Percentiles rank a stretch among this genome's conserved stretches.
Evolutionary conservation across 2,329 filamentous ascomycete species (phyloP).

Genomic region (Diaporthe vexans): DNA sequence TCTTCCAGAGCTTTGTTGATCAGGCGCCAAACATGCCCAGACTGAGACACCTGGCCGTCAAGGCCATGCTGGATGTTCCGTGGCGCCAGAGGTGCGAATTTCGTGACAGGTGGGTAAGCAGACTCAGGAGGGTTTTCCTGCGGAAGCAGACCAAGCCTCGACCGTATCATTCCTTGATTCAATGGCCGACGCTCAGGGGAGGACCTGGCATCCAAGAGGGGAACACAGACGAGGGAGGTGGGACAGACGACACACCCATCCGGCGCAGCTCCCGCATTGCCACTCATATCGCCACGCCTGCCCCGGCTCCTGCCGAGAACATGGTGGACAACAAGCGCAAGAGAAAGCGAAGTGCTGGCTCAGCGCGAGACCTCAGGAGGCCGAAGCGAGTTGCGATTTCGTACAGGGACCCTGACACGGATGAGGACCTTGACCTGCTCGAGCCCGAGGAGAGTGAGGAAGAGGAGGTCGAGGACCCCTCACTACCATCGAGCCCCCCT

Average conservation of each 20-base stretch:
- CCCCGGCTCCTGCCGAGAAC: slow-evolving; percentile 12
- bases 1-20: slow-evolving; percentile 84
- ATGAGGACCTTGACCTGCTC: slow-evolving; percentile 40
- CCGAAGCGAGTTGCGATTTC: slow-evolving; percentile 37
- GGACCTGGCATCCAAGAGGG: slow-evolving; percentile 5
- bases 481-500: slow-evolving; percentile 30
- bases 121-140: slow-evolving; percentile 76
- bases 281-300: slow-evolving; percentile 42
- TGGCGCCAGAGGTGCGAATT: slow-evolving; percentile 89
- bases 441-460: slow-evolving; percentile 40
- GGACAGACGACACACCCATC: slow-evolving; percentile 17
- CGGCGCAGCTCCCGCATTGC: slow-evolving; percentile 51
- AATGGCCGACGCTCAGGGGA: slow-evolving; percentile 37
- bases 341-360: slow-evolving; percentile 31
- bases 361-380: slow-evolving; percentile 37
- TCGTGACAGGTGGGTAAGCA: slow-evolving; percentile 82
- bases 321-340: slow-evolving; percentile 32
- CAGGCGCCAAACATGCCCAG: slow-evolving; percentile 75
- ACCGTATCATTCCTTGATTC: slow-evolving; percentile 38
- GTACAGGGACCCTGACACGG: slow-evolving; percentile 39
- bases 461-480: slow-evolving; percentile 38
- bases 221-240: neutral
- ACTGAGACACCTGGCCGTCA: slow-evolving; percentile 79
- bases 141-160: slow-evolving; percentile 50
- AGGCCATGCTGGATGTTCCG: slow-evolving; percentile 82